phyloP scores from a whole-genome alignment of 345 rosid species.

The Cardiospermum halicacabum region DNA sequence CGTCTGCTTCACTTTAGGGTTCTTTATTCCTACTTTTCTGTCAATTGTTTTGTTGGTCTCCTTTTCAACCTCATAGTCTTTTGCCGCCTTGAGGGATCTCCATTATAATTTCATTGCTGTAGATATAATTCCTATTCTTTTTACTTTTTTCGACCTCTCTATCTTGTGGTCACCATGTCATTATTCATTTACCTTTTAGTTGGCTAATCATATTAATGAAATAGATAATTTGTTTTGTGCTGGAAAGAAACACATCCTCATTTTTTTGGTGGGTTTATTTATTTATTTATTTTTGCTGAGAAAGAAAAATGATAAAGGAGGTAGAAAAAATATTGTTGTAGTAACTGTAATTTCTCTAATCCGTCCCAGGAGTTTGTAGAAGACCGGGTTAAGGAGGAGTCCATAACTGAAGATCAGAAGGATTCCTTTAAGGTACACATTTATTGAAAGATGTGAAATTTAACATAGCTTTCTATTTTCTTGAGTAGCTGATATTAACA shows the following conservation, averaged over 20 bases:
- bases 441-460: slow-evolving; percentile 8
- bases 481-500: background rate
- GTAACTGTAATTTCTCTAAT: slow-evolving; percentile 11
- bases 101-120: background rate
- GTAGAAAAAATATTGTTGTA: background rate
- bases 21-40: background rate
- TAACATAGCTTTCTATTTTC: background rate
- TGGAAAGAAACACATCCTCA: background rate
- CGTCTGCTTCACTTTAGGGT: background rate
- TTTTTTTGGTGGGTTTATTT: background rate
- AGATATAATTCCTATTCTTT: background rate
- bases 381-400: slow-evolving; percentile 55
- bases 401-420: slow-evolving; percentile 69
- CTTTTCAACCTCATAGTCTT: background rate
- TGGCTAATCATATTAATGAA: background rate
- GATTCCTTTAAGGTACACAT: slow-evolving; percentile 70
- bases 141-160: too few relatives aligned
- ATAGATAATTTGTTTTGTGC: background rate
- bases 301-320: background rate
- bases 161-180: background rate
- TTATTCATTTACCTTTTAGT: background rate
- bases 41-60: background rate
- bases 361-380: slow-evolving; percentile 64
- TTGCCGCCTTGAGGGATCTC: background rate
- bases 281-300: background rate